These are phyloP conservation scores for Odonthalia washingtoniensis DNA, from an alignment of 31 red algal genomes.

Conservation along the genomic window DNA sequence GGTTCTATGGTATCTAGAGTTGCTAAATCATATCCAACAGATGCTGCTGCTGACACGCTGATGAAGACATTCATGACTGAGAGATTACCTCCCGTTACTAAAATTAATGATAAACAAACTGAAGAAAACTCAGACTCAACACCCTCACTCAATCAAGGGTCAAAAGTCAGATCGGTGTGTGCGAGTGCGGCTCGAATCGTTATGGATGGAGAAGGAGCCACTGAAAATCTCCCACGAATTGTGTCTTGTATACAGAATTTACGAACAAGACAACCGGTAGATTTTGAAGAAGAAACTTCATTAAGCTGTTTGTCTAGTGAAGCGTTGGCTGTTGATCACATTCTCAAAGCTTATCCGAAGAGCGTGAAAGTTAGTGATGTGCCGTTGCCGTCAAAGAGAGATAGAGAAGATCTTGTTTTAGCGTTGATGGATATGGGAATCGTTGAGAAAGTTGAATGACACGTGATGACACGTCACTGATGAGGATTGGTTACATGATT, in stretches of 20 bases:
- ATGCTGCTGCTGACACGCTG: constrained; percentile 62
- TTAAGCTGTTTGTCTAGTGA: constrained; percentile 56
- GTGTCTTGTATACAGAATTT: constrained; percentile 53
- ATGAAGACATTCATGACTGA: constrained; percentile 59
- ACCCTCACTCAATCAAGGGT: no score
- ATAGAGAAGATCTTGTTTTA: constrained; percentile 52
- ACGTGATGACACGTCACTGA: no score
- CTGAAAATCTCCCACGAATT: constrained; percentile 37
- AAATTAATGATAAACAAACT: background rate
- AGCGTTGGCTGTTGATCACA: constrained; percentile 53
- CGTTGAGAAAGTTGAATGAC: background rate
- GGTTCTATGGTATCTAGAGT: constrained; percentile 14
- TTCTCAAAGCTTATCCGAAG: constrained; percentile 58
- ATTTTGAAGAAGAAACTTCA: background rate
- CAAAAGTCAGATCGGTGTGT: constrained; percentile 22
- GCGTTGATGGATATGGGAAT: constrained; percentile 72
- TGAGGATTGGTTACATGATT: no score
- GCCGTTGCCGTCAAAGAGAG: constrained; percentile 31
- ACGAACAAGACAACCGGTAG: background rate
- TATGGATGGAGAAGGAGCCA: constrained; percentile 44
- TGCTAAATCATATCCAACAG: constrained; percentile 53
- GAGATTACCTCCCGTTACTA: constrained; percentile 55
- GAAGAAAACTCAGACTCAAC: background rate
- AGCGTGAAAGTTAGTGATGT: constrained; percentile 53
- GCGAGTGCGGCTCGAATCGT: constrained; percentile 49